Percentiles rank a stretch among this genome's conserved stretches.
phyloP scores from a whole-genome alignment of 257 asterid species.

The Solanum paucissectum region DNA sequence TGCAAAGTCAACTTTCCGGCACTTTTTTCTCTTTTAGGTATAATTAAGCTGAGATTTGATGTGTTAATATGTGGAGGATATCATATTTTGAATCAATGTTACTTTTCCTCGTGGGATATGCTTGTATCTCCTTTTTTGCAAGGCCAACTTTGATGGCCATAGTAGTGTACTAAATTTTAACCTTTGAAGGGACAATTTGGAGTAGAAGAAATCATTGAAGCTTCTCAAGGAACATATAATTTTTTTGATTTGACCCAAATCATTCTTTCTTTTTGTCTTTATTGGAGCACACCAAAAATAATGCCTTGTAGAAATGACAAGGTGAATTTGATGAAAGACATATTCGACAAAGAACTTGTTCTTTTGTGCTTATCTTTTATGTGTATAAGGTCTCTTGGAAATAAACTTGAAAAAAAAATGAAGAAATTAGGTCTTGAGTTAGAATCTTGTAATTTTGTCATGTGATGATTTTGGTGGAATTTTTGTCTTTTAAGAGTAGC shows the following conservation, averaged over 20 bases:
- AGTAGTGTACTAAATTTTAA: neutral
- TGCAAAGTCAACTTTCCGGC: neutral
- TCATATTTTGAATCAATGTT: neutral
- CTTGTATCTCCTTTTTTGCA: neutral
- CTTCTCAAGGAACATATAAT: neutral
- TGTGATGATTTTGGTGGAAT: neutral
- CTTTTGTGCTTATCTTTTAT: neutral
- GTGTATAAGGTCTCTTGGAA: neutral
- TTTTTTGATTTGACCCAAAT: neutral
- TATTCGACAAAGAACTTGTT: neutral
- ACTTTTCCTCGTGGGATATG: neutral
- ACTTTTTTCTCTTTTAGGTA: neutral
- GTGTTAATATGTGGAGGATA: neutral
- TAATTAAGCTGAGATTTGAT: neutral
- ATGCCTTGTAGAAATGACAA: neutral
- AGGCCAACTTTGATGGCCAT: neutral
- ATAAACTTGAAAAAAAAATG: neutral
- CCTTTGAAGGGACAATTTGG: neutral
- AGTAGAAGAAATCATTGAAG: neutral
- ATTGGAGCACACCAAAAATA: neutral
- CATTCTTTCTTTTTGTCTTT: neutral
- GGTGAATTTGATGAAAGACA: neutral
- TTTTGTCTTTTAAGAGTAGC: neutral
- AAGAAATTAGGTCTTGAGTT: neutral
- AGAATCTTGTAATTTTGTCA: neutral